Percentiles rank a stretch among this genome's conserved stretches.
Conservation (phyloP, 768 basidiomycete species). For the Leucocoprinus sp. region DNA sequence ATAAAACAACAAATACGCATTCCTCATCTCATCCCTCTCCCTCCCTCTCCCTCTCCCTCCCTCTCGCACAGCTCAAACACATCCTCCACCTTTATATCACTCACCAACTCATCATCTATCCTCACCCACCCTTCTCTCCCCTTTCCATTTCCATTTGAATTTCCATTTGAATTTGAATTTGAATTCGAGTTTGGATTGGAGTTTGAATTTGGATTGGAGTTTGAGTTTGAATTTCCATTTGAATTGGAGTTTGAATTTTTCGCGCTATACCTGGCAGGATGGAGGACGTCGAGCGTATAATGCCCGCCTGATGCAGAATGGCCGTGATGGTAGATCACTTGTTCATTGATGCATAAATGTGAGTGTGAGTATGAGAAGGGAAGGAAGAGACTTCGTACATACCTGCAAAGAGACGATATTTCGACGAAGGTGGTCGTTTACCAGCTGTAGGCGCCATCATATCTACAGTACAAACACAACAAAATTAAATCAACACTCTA, state of each 20-base stretch:
- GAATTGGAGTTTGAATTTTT: too few relatives aligned
- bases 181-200: too few relatives aligned
- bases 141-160: too few relatives aligned
- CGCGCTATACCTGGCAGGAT: slow-evolving; percentile 49
- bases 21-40: slow-evolving; percentile 47
- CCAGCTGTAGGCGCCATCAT: slow-evolving; percentile 50
- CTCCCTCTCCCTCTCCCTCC: slow-evolving; percentile 44
- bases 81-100: slow-evolving; percentile 63
- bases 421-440: slow-evolving; percentile 34
- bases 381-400: slow-evolving; percentile 16
- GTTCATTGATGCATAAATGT: too few relatives aligned
- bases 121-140: slow-evolving; percentile 83
- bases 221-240: too few relatives aligned
- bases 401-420: slow-evolving; percentile 85
- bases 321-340: slow-evolving; percentile 94
- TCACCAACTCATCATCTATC: slow-evolving; percentile 87
- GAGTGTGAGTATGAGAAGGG: background rate
- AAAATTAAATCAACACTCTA: background rate
- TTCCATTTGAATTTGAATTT: too few relatives aligned
- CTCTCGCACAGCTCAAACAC: slow-evolving; percentile 59
- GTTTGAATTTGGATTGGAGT: too few relatives aligned
- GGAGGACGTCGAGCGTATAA: slow-evolving; percentile 87
- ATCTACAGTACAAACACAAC: slow-evolving; percentile 28
- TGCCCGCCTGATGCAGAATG: slow-evolving; percentile 86
- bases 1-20: slow-evolving; percentile 87